These are phyloP conservation scores for Alternaria gaisen DNA, from an alignment of 2,329 filamentous ascomycete genomes.

Conservation along the genomic window DNA sequence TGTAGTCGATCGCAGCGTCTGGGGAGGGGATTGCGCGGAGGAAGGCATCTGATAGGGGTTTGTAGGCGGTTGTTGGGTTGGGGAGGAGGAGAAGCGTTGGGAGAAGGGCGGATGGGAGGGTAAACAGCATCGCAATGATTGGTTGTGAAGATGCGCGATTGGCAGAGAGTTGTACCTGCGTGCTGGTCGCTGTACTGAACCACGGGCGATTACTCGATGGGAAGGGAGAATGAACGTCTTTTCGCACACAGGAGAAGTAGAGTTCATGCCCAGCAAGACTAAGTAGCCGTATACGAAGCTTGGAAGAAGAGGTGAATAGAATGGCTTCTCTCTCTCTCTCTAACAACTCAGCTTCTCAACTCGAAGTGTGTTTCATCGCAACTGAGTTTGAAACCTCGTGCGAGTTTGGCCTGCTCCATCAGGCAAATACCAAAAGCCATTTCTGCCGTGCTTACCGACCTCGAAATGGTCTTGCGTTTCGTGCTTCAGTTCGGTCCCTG, in stretches of 20 bases:
- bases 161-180: neutral
- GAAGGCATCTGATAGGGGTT: constrained; percentile 75
- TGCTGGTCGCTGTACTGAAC: neutral
- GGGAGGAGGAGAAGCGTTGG: constrained; percentile 20
- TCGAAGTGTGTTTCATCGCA: constrained; percentile 17
- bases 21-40: constrained; percentile 76
- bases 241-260: neutral
- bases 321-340: neutral
- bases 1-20: constrained; percentile 78
- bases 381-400: constrained; percentile 27
- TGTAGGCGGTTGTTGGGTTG: constrained; percentile 57
- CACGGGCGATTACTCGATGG: neutral
- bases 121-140: constrained; percentile 25
- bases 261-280: neutral
- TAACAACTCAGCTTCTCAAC: constrained; percentile 1
- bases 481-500: constrained; percentile 10
- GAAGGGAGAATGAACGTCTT: neutral
- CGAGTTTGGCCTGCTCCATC: constrained; percentile 20
- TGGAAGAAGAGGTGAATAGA: neutral
- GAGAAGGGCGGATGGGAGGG: constrained; percentile 13
- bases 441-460: neutral
- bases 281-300: neutral
- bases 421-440: constrained; percentile 19
- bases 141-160: neutral
- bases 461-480: constrained; percentile 20